phyloP scores from a whole-genome alignment of 2,329 filamentous ascomycete species.

The Alternaria alternata region DNA sequence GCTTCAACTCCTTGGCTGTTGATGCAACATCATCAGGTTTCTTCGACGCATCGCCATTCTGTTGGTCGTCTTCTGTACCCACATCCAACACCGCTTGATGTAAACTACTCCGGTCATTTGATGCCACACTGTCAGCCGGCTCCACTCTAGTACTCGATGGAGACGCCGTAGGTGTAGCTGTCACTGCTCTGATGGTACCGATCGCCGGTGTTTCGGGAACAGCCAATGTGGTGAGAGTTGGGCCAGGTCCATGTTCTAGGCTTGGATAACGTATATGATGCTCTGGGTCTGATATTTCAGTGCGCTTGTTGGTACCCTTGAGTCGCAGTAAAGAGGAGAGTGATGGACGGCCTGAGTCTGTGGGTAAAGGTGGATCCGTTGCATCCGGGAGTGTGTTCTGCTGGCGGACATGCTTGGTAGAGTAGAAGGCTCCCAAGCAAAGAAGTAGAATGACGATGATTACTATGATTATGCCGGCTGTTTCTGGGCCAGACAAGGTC shows the following conservation, averaged over 20 bases:
- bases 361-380: not conserved
- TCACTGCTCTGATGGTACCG: not conserved
- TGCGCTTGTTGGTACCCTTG: not conserved
- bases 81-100: conserved; percentile 4
- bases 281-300: not conserved
- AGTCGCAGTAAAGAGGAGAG: not conserved
- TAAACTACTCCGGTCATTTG: not conserved
- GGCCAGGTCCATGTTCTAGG: conserved; percentile 7
- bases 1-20: not conserved
- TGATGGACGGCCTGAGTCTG: not conserved
- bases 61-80: not conserved
- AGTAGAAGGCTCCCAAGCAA: not conserved
- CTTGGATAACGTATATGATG: not conserved
- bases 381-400: not conserved
- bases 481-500: not conserved
- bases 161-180: not conserved
- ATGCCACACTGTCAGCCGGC: not conserved
- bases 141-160: not conserved
- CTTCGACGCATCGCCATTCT: not conserved
- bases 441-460: not conserved
- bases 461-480: not conserved
- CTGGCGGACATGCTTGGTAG: not conserved
- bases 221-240: not conserved
- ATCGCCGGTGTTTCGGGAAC: not conserved
- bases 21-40: not conserved